These are phyloP conservation scores for Pyrenula massariospora DNA, from an alignment of 495 filamentous ascomycete genomes.

Conservation along the genomic window DNA sequence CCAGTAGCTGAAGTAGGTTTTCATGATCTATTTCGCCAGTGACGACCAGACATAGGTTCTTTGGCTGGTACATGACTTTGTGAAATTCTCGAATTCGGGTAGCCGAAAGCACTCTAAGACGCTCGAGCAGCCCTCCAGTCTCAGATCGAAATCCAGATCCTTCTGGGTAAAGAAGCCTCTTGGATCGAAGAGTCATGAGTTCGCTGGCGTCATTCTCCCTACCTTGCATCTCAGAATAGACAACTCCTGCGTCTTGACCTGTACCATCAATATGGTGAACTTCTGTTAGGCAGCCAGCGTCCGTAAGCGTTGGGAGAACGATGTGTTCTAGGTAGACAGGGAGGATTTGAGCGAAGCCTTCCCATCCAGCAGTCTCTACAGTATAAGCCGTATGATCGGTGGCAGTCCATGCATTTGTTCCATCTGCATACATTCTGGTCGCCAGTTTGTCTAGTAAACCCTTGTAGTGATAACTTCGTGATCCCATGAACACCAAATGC, in stretches of 20 bases:
- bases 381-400: constrained; percentile 97
- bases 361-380: constrained; percentile 89
- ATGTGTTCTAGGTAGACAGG: constrained; percentile 95
- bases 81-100: constrained; percentile 89
- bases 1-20: constrained; percentile 67
- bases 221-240: constrained; percentile 98
- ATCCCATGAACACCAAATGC: constrained; percentile 97
- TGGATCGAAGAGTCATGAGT: constrained; percentile 71
- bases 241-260: constrained; percentile 92
- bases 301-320: constrained; percentile 79
- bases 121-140: constrained; percentile 93
- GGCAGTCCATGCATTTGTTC: constrained; percentile 88
- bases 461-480: constrained; percentile 86
- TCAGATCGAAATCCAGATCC: constrained; percentile 90
- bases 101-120: constrained; percentile 70
- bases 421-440: constrained; percentile 73
- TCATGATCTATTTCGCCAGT: constrained; percentile 81
- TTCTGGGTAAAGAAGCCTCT: constrained; percentile 74
- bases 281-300: constrained; percentile 87
- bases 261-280: constrained; percentile 90
- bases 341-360: constrained; percentile 86
- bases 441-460: constrained; percentile 90
- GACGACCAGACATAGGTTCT: constrained; percentile 83
- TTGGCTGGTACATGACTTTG: constrained; percentile 95
- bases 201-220: constrained; percentile 73